phyloP scores from a whole-genome alignment of 2,329 filamentous ascomycete species.

The Fusarium longipes region DNA sequence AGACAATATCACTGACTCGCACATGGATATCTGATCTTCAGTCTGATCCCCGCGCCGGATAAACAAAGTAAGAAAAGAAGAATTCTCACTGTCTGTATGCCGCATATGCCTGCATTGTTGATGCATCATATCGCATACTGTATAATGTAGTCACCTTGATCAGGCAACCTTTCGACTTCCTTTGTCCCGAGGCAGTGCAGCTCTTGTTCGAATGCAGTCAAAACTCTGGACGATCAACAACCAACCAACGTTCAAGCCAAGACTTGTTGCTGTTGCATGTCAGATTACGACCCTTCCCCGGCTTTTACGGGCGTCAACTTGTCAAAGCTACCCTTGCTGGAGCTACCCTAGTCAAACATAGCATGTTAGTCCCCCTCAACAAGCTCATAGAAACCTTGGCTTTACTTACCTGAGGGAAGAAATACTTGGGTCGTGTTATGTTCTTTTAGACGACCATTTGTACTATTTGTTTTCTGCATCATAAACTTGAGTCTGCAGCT shows the following conservation, averaged over 20 bases:
- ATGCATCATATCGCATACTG: slow-evolving; percentile 3
- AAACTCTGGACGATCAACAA: neutral
- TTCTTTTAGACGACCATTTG: too few relatives aligned
- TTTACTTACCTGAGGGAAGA: neutral
- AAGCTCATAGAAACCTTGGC: neutral
- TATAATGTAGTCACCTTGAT: slow-evolving; percentile 8
- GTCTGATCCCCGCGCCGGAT: slow-evolving; percentile 24
- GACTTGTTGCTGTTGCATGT: slow-evolving; percentile 17
- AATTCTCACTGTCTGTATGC: neutral
- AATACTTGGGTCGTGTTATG: too few relatives aligned
- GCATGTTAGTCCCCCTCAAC: neutral
- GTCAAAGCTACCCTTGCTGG: slow-evolving; percentile 9
- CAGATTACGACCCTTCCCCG: slow-evolving; percentile 34
- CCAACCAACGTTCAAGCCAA: neutral
- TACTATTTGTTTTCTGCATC: neutral
- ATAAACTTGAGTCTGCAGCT: too few relatives aligned
- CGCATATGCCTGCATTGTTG: neutral
- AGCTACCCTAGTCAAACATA: neutral
- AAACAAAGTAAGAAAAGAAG: slow-evolving; percentile 16
- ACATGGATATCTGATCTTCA: slow-evolving; percentile 13
- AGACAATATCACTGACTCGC: neutral
- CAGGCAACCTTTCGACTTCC: slow-evolving; percentile 36
- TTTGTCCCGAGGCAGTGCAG: slow-evolving; percentile 33
- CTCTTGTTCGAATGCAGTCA: neutral
- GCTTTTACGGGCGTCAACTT: slow-evolving; percentile 20